These are phyloP conservation scores for Apiospora koreana DNA, from an alignment of 2,329 filamentous ascomycete genomes.

Conservation along the genomic window DNA sequence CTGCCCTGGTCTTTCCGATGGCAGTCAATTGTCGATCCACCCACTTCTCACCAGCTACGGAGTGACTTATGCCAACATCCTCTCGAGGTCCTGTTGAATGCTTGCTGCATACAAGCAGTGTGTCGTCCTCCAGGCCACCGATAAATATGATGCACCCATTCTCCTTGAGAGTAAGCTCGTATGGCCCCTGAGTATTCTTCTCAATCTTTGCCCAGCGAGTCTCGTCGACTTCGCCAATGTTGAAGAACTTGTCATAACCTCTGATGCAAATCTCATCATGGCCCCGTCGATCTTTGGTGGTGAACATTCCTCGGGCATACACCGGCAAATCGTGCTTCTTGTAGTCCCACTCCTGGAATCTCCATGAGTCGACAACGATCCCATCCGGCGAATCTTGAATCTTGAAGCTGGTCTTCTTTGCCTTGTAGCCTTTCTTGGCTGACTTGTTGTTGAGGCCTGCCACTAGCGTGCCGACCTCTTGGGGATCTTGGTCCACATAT, in stretches of 20 bases:
- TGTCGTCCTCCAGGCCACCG: slow-evolving; percentile 84
- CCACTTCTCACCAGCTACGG: slow-evolving; percentile 78
- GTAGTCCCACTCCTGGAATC: slow-evolving; percentile 94
- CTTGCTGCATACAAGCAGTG: slow-evolving; percentile 96
- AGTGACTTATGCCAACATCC: slow-evolving; percentile 77
- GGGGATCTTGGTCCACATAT: slow-evolving; percentile 67
- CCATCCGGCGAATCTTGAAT: slow-evolving; percentile 64
- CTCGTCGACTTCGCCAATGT: slow-evolving; percentile 76
- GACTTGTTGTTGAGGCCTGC: slow-evolving; percentile 62
- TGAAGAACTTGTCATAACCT: slow-evolving; percentile 99
- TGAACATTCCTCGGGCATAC: slow-evolving; percentile 93
- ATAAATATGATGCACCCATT: slow-evolving; percentile 99
- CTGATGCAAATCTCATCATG: slow-evolving; percentile 78
- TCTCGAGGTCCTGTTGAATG: slow-evolving; percentile 86
- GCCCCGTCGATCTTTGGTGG: slow-evolving; percentile 66
- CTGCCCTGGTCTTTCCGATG: slow-evolving; percentile 75
- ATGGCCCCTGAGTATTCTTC: slow-evolving; percentile 76
- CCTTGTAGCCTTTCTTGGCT: slow-evolving; percentile 63
- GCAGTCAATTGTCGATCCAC: slow-evolving; percentile 76
- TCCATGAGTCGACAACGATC: slow-evolving; percentile 84
- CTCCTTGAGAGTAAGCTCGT: slow-evolving; percentile 95
- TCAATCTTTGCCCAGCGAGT: slow-evolving; percentile 85
- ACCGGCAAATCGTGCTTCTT: slow-evolving; percentile 84
- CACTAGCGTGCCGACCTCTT: slow-evolving; percentile 68
- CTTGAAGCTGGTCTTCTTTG: slow-evolving; percentile 78